Evolutionary conservation across 1,139 yeast genomes (phyloP).

Genomic region (Saccharomycopsis hybrid): DNA sequence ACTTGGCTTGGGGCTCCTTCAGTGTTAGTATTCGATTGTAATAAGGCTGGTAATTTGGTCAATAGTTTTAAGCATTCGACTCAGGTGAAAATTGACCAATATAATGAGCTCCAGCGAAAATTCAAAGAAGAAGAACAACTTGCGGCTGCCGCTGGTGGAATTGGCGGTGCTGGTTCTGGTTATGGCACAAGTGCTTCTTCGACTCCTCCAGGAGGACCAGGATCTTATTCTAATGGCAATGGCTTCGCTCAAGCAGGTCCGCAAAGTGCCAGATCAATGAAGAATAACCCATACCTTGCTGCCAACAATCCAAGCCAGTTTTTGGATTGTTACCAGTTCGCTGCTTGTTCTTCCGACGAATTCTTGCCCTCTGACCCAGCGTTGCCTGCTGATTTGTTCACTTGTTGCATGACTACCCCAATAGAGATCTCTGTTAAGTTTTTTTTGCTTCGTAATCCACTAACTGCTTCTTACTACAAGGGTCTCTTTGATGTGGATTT

Average conservation of each 20-base stretch:
- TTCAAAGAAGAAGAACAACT: constrained; percentile 49
- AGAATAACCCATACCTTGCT: background rate
- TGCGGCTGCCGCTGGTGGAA: constrained; percentile 45
- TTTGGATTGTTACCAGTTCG: constrained; percentile 85
- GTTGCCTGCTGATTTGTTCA: constrained; percentile 91
- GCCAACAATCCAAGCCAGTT: constrained; percentile 44
- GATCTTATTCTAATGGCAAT: too few species aligned
- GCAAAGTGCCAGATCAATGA: background rate
- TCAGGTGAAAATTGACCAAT: constrained; percentile 85
- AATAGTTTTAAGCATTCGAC: constrained; percentile 86
- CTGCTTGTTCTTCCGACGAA: constrained; percentile 88
- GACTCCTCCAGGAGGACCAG: too few species aligned
- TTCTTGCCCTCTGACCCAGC: constrained; percentile 89
- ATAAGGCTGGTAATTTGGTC: constrained; percentile 90
- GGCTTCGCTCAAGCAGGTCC: background rate
- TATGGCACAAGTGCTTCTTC: too few species aligned
- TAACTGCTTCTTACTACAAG: constrained; percentile 57
- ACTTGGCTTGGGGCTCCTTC: constrained; percentile 99
- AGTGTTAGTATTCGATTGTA: constrained; percentile 90
- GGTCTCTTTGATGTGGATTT: constrained; percentile 36
- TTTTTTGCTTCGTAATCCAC: constrained; percentile 63
- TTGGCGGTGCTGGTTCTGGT: background rate
- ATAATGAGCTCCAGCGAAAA: constrained; percentile 46
- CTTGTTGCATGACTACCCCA: constrained; percentile 93
- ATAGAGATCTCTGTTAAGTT: constrained; percentile 90